Evolutionary conservation across 2,329 filamentous ascomycete genomes (phyloP), one percentile per base, ranked within the genome.

Genomic region (Clarireedia sp.): DNA sequence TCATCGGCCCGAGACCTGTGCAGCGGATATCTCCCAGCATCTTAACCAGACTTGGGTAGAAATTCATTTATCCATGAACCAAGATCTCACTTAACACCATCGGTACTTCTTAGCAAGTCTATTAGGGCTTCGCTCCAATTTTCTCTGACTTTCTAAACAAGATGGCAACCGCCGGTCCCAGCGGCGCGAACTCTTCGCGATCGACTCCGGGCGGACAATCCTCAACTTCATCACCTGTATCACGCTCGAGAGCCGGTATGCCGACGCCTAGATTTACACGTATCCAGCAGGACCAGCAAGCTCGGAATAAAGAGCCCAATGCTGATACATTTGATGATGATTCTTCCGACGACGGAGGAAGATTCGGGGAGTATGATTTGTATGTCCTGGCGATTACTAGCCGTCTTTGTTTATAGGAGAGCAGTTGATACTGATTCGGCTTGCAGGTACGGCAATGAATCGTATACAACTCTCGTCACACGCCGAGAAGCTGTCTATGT

Each of bases 251-350:
- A 21, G 21, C 17, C 40, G 21, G 40, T 19, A 12, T 16, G 21
- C 21, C 19, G 16, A 46, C 43, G 10, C 14, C 14, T 26, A 26
- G 16, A 7, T 78, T 79, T 67, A 79, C 77, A 0, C 60, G 71
- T 19, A 68, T 72, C 57, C 80, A 80, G 77, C 77, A 78, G 63
- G 79, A 83, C 65, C 74, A 74, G 5, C 81, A 84, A 66, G 78
- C 81, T 4, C 73, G 81, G 41, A 80, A 80, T 51, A 81, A 81
- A 63, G 74, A 83, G 58, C 77, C 78, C 0, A 80, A 79, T 63
- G 60, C 38, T 17, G 56, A 79, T 64, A 59, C 79, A 64, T 59
- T 67, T 44, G 48, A 46, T 17, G 57, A 59, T n/a, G 55, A 55
- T 12, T 63, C 63, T 48, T 54, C 48, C 5, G 51, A 59, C 41